Evolutionary conservation across 352 stramenopile species (phyloP).

Genomic region (Phytopythium mirpurense): DNA sequence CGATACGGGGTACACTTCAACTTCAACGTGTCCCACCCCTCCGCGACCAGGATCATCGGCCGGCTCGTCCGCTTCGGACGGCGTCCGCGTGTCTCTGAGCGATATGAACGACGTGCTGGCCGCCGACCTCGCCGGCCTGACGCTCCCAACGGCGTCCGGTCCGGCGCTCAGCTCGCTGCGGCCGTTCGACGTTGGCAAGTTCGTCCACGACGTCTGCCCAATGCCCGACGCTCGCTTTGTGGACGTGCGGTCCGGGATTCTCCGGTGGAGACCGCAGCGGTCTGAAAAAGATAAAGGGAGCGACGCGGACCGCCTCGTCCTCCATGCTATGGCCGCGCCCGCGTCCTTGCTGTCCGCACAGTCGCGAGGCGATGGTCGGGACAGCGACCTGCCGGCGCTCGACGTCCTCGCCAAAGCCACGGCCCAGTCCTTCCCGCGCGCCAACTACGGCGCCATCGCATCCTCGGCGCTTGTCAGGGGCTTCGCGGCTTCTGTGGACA

Average conservation of each 20-base stretch:
- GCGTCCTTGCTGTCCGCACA: background rate
- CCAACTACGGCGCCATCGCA: constrained; percentile 10
- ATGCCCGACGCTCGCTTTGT: constrained; percentile 54
- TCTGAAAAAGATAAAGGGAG: background rate
- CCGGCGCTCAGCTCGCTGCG: background rate
- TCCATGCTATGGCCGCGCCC: constrained; percentile 14
- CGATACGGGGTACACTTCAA: background rate
- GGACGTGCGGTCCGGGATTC: constrained; percentile 43
- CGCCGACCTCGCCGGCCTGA: constrained; percentile 49
- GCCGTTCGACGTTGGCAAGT: constrained; percentile 48
- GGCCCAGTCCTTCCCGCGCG: constrained; percentile 18
- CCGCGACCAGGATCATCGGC: constrained; percentile 2
- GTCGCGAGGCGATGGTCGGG: constrained; percentile 3
- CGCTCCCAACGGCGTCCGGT: constrained; percentile 33
- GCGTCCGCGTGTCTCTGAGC: constrained; percentile 29
- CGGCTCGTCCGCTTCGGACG: constrained; percentile 1
- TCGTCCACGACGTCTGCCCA: constrained; percentile 63
- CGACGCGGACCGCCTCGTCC: constrained; percentile 10
- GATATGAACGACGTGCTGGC: constrained; percentile 61
- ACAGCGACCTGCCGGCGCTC: constrained; percentile 10
- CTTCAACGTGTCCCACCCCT: background rate
- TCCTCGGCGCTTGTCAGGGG: constrained; percentile 24
- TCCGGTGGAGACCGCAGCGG: constrained; percentile 8
- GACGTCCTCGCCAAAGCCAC: constrained; percentile 19
- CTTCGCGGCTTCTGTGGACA: constrained; percentile 4